Conservation (phyloP, 179 eudicot species). For the Vitellaria paradoxa region DNA sequence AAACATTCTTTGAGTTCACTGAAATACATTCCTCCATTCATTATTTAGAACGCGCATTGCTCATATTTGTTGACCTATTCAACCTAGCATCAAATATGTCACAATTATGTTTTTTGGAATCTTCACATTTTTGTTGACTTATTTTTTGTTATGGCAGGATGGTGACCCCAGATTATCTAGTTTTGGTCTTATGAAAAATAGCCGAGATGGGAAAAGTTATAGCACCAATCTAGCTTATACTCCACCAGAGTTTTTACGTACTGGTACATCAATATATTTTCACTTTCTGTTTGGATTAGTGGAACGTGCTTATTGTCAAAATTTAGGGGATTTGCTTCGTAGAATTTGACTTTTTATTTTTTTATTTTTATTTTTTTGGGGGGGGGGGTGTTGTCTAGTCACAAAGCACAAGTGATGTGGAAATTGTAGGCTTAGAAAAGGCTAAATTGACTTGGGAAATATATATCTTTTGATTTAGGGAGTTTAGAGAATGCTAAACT, state of each 20-base stretch:
- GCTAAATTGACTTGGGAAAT: background rate
- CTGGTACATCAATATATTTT: conserved; percentile 43
- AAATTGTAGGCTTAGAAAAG: background rate
- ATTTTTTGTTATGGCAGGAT: conserved; percentile 38
- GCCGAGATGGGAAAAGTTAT: conserved; percentile 92
- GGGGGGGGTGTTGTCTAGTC: background rate
- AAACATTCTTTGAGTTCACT: background rate
- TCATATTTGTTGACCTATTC: background rate
- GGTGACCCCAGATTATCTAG: conserved; percentile 88
- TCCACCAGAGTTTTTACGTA: conserved; percentile 88
- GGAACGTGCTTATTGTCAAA: background rate
- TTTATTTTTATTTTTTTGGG: too few relatives aligned
- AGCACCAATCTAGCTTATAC: conserved; percentile 91
- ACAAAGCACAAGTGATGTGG: too few relatives aligned
- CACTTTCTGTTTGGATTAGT: background rate
- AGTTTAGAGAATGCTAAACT: too few relatives aligned
- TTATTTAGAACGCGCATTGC: too few relatives aligned
- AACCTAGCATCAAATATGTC: background rate
- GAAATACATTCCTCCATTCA: background rate
- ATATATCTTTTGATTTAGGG: too few relatives aligned
- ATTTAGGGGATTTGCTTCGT: background rate
- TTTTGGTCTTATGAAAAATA: conserved; percentile 90
- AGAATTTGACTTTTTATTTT: too few relatives aligned
- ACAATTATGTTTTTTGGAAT: background rate
- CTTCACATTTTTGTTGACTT: background rate